Base-by-base conservation (phyloP, 169 alveolate species). In the Plasmodium relictum region DNA sequence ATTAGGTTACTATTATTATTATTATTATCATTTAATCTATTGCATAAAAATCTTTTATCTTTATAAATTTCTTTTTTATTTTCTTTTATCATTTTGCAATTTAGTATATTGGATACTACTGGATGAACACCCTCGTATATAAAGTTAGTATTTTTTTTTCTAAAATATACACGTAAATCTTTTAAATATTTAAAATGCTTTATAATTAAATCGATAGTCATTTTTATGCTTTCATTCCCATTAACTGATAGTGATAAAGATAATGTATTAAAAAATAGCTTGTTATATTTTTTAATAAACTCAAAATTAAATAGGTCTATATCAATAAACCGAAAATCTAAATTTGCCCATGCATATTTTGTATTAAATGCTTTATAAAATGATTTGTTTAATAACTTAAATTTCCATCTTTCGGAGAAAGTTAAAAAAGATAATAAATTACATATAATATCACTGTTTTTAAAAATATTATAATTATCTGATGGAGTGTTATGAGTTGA, bases 81-180 rank as follows among this genome's bases (percentile, higher is more conserved):
- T 42, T 44, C 54, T 18, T 54, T 16, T 6, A 68, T 16, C 18
- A 6, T 14, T 41, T 76, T 62, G 9, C 72, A 22, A 59, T 58
- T 80, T 20, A 80, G 39, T 1, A 80, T 12, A 54, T 26, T 80
- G 0, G 90, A 58, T 10, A 80, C 90, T 14, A 56, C 52, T 18
- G 90, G 90, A n/a, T 80, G 90, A 1, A 80, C 80, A 6, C 90
- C 83, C 59, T 80, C 90, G 52, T 66, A 80, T n/a, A 80, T 80
- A 37, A 31, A 80, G 26, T 50, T 80, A 4, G 70, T 39, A 59
- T 80, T 50, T 68, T 80, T 48, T 65, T 80, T 80, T 44, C 90
- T 18, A 22, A 70, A 80, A 44, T 80, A 80, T 42, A 80, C 8
- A 12, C 90, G 68, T 0, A 80, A 37, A 31, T 80, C 90, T 52